These are phyloP conservation scores for Kwoniella dejecticola DNA, from an alignment of 768 basidiomycete species.

Conservation along the genomic window DNA sequence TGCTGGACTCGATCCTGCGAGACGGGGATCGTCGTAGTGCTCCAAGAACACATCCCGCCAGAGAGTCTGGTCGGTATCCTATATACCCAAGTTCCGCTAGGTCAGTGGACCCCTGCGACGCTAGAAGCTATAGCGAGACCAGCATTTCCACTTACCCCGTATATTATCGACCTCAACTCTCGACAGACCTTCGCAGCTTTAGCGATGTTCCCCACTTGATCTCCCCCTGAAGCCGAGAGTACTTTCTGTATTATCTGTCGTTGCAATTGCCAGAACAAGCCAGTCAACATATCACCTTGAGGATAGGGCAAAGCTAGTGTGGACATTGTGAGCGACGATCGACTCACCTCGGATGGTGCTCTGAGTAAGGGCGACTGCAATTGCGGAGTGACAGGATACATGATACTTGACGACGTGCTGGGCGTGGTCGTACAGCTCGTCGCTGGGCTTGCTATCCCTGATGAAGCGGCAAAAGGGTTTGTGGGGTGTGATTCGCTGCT, in stretches of 20 bases:
- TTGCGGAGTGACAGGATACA: conserved; percentile 16
- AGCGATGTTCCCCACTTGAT: conserved; percentile 25
- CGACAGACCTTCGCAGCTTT: conserved; percentile 40
- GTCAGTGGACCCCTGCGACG: no score
- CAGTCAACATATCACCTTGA: no score
- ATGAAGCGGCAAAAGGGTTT: not conserved
- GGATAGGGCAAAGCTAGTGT: no score
- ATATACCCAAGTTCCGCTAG: no score
- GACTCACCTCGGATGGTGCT: conserved; percentile 35
- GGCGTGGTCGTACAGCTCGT: not conserved
- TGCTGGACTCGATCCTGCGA: conserved; percentile 15
- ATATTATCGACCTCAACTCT: conserved; percentile 43
- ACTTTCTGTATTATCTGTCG: conserved; percentile 50
- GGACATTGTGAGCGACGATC: no score
- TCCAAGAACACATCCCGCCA: conserved; percentile 47
- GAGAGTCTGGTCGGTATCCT: conserved; percentile 45
- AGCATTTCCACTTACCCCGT: conserved; percentile 49
- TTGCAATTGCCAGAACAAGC: no score
- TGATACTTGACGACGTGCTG: not conserved
- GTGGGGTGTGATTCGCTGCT: not conserved
- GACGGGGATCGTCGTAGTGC: conserved; percentile 46
- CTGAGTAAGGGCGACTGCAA: conserved; percentile 26
- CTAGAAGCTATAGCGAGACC: not conserved
- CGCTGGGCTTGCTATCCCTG: not conserved
- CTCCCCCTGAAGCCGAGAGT: conserved; percentile 31